phyloP scores from a whole-genome alignment of 108 stramenopile genomes.

The Nitzschia sp. region DNA sequence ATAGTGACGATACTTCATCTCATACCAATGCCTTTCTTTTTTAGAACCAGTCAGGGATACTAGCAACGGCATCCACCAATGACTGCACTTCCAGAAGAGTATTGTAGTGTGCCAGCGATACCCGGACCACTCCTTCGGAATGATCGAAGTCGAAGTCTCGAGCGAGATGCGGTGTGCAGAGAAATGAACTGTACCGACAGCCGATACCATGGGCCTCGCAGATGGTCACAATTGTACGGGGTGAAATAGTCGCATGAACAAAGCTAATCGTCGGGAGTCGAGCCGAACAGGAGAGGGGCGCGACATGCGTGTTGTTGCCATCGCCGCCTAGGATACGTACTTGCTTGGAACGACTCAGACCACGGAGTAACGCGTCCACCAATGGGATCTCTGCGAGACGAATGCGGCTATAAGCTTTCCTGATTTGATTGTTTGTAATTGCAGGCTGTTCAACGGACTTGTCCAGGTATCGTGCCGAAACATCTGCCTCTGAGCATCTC shows the following conservation, averaged over 20 bases:
- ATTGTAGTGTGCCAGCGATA: constrained; percentile 85
- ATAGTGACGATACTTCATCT: no score
- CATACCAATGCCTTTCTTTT: no score
- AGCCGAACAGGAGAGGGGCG: neutral
- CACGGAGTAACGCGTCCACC: constrained; percentile 7
- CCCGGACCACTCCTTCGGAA: constrained; percentile 56
- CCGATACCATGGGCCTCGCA: constrained; percentile 52
- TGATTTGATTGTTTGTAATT: neutral
- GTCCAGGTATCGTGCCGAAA: no score
- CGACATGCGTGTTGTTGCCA: neutral
- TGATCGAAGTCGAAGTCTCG: constrained; percentile 30
- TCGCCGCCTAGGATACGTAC: neutral
- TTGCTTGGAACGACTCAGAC: constrained; percentile 14
- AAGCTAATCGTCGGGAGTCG: constrained; percentile 71
- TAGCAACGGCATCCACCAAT: constrained; percentile 1
- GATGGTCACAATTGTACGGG: constrained; percentile 46
- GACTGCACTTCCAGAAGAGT: constrained; percentile 55
- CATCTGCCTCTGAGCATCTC: no score
- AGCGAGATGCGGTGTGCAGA: constrained; percentile 50
- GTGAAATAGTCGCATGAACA: constrained; percentile 46
- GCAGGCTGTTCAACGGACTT: no score
- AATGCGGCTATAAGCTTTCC: constrained; percentile 17
- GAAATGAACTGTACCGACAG: constrained; percentile 67
- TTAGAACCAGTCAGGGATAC: constrained; percentile 16
- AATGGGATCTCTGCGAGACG: constrained; percentile 25